phyloP scores from a whole-genome alignment of 2,329 filamentous ascomycete species.

The Ascochyta fabae region DNA sequence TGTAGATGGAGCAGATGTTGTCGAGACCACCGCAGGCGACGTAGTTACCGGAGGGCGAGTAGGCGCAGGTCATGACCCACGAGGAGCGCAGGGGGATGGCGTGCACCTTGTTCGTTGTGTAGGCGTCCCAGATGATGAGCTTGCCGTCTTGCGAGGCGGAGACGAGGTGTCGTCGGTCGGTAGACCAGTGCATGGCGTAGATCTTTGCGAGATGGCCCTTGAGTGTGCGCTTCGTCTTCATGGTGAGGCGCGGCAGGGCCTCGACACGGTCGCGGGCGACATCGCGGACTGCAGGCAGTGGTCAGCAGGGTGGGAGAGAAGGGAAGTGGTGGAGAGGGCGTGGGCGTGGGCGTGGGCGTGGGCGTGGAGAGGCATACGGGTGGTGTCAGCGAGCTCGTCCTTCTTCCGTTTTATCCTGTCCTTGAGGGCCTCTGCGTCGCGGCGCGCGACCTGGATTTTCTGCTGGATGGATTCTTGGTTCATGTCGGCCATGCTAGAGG shows the following conservation, averaged over 20 bases:
- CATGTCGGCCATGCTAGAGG: slow-evolving; percentile 54
- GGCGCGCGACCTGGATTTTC: slow-evolving; percentile 90
- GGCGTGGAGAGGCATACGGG: slow-evolving; percentile 69
- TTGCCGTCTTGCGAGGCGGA: slow-evolving; percentile 99
- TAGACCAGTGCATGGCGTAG: slow-evolving; percentile 99
- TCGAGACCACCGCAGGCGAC: slow-evolving; percentile 98
- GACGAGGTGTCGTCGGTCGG: slow-evolving; percentile 93
- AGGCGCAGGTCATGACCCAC: slow-evolving; percentile 99
- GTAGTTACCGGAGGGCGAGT: slow-evolving; percentile 97
- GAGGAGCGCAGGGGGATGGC: slow-evolving; percentile 96
- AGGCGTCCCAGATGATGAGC: slow-evolving; percentile 99
- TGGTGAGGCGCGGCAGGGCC: slow-evolving; percentile 87
- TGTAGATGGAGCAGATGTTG: slow-evolving; percentile 99
- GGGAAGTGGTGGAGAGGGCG: no score
- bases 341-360: background rate
- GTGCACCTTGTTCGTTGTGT: slow-evolving; percentile 99
- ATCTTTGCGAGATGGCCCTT: slow-evolving; percentile 99
- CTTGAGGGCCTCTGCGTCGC: slow-evolving; percentile 97
- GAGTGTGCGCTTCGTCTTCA: slow-evolving; percentile 96
- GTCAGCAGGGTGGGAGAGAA: slow-evolving; percentile 33
- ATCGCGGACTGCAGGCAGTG: slow-evolving; percentile 72
- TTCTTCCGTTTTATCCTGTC: slow-evolving; percentile 99
- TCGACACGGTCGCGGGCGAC: slow-evolving; percentile 94
- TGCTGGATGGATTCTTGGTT: slow-evolving; percentile 60
- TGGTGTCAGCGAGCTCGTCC: slow-evolving; percentile 98